Conservation (phyloP, 495 filamentous ascomycete species). For the Hypoxylon crocopeplum region DNA sequence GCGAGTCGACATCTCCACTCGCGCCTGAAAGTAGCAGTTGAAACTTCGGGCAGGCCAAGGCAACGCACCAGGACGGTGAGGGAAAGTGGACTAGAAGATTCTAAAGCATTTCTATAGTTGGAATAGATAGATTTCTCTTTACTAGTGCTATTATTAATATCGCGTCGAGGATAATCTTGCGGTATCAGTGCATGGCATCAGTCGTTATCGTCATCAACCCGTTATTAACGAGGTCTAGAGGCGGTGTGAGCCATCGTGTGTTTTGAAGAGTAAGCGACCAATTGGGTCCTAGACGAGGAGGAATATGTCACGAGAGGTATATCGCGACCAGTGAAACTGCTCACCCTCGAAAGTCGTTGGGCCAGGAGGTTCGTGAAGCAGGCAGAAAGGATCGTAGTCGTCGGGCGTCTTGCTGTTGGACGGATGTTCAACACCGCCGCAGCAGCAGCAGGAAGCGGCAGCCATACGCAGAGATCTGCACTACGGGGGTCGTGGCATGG, state of each 20-base stretch:
- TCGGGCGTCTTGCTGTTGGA: slow-evolving; percentile 19
- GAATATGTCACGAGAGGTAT: slow-evolving; percentile 11
- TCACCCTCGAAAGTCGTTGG: slow-evolving; percentile 7
- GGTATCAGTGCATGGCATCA: slow-evolving; percentile 21
- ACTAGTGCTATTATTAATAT: slow-evolving; percentile 21
- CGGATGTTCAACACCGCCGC: slow-evolving; percentile 29
- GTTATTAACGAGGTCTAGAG: slow-evolving; percentile 10
- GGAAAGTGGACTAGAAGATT: slow-evolving; percentile 33
- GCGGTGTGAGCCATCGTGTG: slow-evolving; percentile 31
- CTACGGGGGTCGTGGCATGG: slow-evolving; percentile 26
- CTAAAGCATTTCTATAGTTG: slow-evolving; percentile 38
- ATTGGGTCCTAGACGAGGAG: neutral
- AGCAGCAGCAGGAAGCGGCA: slow-evolving; percentile 2
- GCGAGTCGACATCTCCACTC: slow-evolving; percentile 26
- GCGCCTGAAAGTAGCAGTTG: slow-evolving; percentile 17
- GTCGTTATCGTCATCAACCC: slow-evolving; percentile 29
- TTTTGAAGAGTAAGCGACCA: slow-evolving; percentile 11
- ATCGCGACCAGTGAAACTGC: slow-evolving; percentile 18
- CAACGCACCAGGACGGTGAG: slow-evolving; percentile 9
- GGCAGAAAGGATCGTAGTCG: neutral
- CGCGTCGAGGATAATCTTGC: slow-evolving; percentile 21
- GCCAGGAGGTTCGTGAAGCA: neutral
- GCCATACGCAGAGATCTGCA: slow-evolving; percentile 29
- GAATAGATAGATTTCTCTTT: slow-evolving; percentile 18
- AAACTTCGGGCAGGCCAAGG: slow-evolving; percentile 11